phyloP scores from a whole-genome alignment of 352 stramenopile species.

The Elongisporangium undulatum region DNA sequence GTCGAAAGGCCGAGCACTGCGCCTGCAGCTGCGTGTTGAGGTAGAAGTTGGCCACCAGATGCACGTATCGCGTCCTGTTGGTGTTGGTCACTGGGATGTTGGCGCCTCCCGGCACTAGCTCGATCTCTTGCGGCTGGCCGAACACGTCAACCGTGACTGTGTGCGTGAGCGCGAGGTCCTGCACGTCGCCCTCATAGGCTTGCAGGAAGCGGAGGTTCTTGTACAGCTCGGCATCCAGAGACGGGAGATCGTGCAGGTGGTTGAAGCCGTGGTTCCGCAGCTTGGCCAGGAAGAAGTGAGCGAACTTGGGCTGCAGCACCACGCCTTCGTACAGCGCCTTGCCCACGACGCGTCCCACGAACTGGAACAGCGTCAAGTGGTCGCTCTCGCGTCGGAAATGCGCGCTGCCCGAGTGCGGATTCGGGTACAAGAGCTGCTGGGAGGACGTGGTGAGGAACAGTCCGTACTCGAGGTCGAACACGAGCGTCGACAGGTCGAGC shows the following conservation, averaged over 20 bases:
- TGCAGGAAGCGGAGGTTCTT: slow-evolving; percentile 97
- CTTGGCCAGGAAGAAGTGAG: slow-evolving; percentile 95
- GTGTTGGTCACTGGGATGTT: slow-evolving; percentile 87
- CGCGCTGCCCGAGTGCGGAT: slow-evolving; percentile 82
- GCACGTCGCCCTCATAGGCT: slow-evolving; percentile 91
- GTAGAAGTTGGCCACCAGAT: slow-evolving; percentile 95
- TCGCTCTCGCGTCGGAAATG: slow-evolving; percentile 79
- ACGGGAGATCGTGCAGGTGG: slow-evolving; percentile 86
- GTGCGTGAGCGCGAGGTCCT: slow-evolving; percentile 91
- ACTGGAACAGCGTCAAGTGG: slow-evolving; percentile 92
- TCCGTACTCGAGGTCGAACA: slow-evolving; percentile 93
- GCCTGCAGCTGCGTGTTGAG: slow-evolving; percentile 90
- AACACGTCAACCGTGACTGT: slow-evolving; percentile 87
- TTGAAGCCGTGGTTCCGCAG: slow-evolving; percentile 72
- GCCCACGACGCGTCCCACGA: slow-evolving; percentile 92
- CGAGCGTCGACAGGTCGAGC: slow-evolving; percentile 84
- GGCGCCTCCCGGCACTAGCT: slow-evolving; percentile 87
- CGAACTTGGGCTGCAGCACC: slow-evolving; percentile 94
- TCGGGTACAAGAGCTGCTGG: slow-evolving; percentile 89
- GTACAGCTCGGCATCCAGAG: slow-evolving; percentile 93
- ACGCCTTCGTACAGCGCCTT: slow-evolving; percentile 97
- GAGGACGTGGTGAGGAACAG: slow-evolving; percentile 69
- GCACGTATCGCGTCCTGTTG: slow-evolving; percentile 96
- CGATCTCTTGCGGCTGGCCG: slow-evolving; percentile 71
- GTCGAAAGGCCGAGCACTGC: slow-evolving; percentile 92